A percentile compares a stretch with the other conserved stretches of the same genome.
Conservation (phyloP, 305 asterid species). For the Solanum hybrid region DNA sequence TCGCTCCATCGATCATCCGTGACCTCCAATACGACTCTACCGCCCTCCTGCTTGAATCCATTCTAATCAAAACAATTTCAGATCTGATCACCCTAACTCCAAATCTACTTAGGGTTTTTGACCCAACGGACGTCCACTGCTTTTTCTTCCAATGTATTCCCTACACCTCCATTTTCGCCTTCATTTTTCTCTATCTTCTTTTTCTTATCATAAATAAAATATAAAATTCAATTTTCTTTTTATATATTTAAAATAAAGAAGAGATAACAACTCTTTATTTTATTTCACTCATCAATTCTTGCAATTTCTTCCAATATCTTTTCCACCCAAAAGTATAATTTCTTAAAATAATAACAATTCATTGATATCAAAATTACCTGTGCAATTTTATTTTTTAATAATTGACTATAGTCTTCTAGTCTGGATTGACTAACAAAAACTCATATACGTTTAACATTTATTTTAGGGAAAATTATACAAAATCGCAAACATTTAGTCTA, state of each 20-base stretch:
- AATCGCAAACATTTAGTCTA: background rate
- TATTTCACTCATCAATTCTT: background rate
- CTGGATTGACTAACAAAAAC: background rate
- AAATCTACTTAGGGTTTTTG: background rate
- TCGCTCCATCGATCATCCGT: slow-evolving; percentile 71
- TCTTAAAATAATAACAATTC: background rate
- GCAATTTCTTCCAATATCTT: background rate
- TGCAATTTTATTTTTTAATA: background rate
- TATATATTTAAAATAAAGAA: too few relatives aligned
- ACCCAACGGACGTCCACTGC: background rate
- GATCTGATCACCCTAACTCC: background rate
- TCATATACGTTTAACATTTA: background rate
- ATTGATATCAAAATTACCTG: background rate
- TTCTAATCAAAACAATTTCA: background rate
- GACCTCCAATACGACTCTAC: slow-evolving; percentile 99
- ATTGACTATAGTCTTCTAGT: background rate
- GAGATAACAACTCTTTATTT: background rate
- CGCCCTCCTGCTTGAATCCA: slow-evolving; percentile 98
- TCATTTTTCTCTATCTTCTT: background rate
- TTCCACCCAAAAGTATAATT: background rate
- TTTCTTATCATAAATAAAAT: too few relatives aligned
- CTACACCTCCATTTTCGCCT: background rate
- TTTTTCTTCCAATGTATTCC: background rate
- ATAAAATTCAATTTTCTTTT: too few relatives aligned
- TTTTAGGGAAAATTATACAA: background rate